A percentile compares a stretch with the other conserved stretches of the same genome.
Evolutionary conservation across 164 flowering plant genomes (phyloP).

Genomic region (Kalanchoe fedtschenkoi): DNA sequence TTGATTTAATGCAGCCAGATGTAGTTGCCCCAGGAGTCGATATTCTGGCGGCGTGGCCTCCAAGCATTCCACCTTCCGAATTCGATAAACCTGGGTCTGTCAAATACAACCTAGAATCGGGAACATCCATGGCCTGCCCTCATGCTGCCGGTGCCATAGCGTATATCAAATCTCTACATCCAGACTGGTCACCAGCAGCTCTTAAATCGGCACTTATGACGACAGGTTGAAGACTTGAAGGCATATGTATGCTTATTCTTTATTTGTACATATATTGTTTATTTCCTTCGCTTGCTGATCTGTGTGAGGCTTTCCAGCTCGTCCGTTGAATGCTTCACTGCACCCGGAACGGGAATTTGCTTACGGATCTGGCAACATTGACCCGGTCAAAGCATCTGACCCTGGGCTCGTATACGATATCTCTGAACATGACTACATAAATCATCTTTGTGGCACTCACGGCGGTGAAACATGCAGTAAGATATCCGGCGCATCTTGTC

Average conservation of each 20-base stretch:
- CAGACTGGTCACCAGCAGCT: conserved; percentile 42
- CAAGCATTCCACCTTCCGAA: conserved; percentile 8
- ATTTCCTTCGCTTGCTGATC: too few relatives aligned
- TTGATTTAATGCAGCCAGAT: not conserved
- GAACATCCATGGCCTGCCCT: conserved; percentile 59
- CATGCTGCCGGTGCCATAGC: conserved; percentile 34
- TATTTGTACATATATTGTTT: too few relatives aligned
- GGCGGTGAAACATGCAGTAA: not conserved
- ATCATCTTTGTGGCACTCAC: not conserved
- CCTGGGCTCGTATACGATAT: not conserved
- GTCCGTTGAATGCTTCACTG: not conserved
- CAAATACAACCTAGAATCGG: conserved; percentile 29
- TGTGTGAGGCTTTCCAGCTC: too few relatives aligned
- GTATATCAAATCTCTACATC: conserved; percentile 31
- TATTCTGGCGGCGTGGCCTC: too few relatives aligned
- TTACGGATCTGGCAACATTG: not conserved
- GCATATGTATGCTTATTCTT: too few relatives aligned
- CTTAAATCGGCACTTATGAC: conserved; percentile 53
- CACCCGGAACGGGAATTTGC: not conserved
- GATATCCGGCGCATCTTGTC: not conserved
- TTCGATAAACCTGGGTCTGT: conserved; percentile 20
- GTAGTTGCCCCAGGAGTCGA: too few relatives aligned
- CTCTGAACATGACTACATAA: not conserved
- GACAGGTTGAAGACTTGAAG: conserved; percentile 29
- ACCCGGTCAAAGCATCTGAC: not conserved